Base-by-base conservation (phyloP, 148 eudicot species). In the Camellia granthamiana region DNA sequence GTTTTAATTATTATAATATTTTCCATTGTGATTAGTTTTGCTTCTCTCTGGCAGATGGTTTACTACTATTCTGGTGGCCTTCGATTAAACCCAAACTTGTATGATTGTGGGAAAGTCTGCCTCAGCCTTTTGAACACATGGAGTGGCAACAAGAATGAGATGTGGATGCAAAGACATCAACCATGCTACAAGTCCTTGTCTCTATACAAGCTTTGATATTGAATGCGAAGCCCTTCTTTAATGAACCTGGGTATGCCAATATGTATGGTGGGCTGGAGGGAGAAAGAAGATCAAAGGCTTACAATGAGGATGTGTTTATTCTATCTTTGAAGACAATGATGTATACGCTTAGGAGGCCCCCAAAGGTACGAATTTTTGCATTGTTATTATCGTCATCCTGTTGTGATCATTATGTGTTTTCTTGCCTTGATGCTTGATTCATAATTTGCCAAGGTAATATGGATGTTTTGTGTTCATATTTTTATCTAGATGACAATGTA, bases 61-160 rank as follows among this genome's bases (percentile, higher is more conserved):
- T 84, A 89, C 82, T 95, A 87, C 79, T 86, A 91, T 80, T 90
- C 98, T 69, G 89, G 92, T 58, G 98, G 98, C 61, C 91, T 93
- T 73, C 89, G 96, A 65, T 15, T 95, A 46, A 95, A 95, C 77
- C 98, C 97, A 14, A 95, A 95, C 74, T 81, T 95, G 85, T 93
- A 95, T 78, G 84, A 89, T 73, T 90, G 93, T 55, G 98, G 98
- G 19, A 93, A 88, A 85, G 98, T 95, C 60, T 93, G 98, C 89
- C 90, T 95, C 46, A 95, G 98, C 87, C 94, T 95, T 73, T 83
- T 93, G 46, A 90, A 89, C 83, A 95, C 98, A 38, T 94, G 98
- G 98, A 84, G 59, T 74, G 98, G 98, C 73, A 78, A 82, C 10
- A 64, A 78, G 41, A 78, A 81, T 62, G 94, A 93, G 86, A 88